Evolutionary conservation across 2,329 filamentous ascomycete genomes (phyloP).

Genomic region (Scedosporium minutisporum): DNA sequence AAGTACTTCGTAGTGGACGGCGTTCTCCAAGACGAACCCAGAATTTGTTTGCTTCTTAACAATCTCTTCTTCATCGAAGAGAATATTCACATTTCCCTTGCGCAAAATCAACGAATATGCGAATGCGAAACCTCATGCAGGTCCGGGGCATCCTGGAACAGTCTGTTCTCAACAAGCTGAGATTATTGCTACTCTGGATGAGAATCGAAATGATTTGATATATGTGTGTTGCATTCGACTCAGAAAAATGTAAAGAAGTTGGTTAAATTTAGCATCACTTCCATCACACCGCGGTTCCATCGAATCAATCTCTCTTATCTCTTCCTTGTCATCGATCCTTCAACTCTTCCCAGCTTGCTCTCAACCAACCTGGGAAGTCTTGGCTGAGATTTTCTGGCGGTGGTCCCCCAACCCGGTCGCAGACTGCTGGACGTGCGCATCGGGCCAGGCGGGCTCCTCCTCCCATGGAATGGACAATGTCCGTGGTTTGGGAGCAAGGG

Average conservation of each 20-base stretch:
- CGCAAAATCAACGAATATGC: too few relatives aligned
- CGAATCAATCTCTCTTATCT: not conserved
- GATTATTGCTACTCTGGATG: not conserved
- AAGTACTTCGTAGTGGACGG: too few relatives aligned
- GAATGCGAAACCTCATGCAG: not conserved
- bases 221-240: not conserved
- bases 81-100: too few relatives aligned
- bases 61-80: too few relatives aligned
- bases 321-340: not conserved
- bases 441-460: not conserved
- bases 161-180: not conserved
- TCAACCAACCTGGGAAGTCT: not conserved
- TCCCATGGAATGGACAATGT: not conserved
- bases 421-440: conserved; percentile 5
- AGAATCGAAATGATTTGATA: not conserved
- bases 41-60: too few relatives aligned
- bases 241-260: not conserved
- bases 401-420: conserved; percentile 6
- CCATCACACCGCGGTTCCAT: not conserved
- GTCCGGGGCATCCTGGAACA: not conserved
- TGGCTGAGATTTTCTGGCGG: conserved; percentile 1
- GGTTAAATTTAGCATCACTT: not conserved
- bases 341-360: not conserved
- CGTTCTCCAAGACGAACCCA: too few relatives aligned
- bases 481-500: not conserved